Evolutionary conservation across 225 moss, liverwort and hornwort species (phyloP).

Genomic region (Rhytidiadelphus loreus): DNA sequence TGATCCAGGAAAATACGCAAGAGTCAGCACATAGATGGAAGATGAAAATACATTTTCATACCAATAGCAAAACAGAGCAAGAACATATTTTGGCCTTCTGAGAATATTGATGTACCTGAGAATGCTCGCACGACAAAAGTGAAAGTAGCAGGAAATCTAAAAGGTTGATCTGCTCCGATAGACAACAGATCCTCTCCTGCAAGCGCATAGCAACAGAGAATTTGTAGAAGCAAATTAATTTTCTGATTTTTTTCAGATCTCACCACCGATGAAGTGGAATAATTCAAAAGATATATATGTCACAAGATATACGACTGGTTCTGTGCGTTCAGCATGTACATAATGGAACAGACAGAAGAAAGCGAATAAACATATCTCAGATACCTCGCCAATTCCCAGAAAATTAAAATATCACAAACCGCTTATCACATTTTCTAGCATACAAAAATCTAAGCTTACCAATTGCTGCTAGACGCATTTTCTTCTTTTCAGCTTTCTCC

Average conservation of each 20-base stretch:
- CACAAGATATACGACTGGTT: not conserved
- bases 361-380: not conserved
- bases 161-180: conserved; percentile 92
- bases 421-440: not conserved
- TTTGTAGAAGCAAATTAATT: not conserved
- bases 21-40: not conserved
- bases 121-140: conserved; percentile 98
- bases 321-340: not conserved
- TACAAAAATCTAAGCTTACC: conserved; percentile 31
- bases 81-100: not conserved
- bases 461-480: conserved; percentile 85
- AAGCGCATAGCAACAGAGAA: not conserved
- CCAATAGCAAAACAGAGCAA: not conserved
- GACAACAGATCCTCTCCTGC: conserved; percentile 93
- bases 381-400: not conserved
- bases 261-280: not conserved
- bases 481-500: conserved; percentile 79
- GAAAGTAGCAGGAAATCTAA: conserved; percentile 97
- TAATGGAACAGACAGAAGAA: not conserved
- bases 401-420: not conserved
- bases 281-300: not conserved
- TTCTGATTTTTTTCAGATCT: not conserved
- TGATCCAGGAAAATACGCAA: not conserved
- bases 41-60: not conserved
- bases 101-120: conserved; percentile 42